Base-by-base conservation (phyloP, 1,284 basidiomycete genomes). In the Prillingera fragicola region DNA sequence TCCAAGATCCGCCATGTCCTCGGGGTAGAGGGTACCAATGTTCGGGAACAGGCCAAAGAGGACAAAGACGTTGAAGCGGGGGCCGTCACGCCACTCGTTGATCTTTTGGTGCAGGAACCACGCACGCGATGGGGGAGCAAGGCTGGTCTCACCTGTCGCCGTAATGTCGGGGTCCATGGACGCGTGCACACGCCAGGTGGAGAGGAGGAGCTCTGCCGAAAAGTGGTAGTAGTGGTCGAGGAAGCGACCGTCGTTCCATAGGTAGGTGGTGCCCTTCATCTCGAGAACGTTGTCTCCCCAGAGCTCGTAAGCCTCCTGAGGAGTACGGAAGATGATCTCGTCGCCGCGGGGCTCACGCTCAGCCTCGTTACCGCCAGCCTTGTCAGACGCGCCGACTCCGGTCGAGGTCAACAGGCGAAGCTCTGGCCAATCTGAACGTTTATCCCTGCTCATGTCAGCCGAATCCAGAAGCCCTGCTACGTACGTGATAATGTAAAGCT, bases 211-310 rank as follows among this genome's bases (percentile, higher is more conserved):
- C 62, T 88, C 85, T 1, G 82, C 85, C 26, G 82, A 83, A 52
- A 86, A 81, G 69, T 88, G 85, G 67, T 87, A 88, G 65, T 86
- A 87, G 63, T 88, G 85, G 43, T 77, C 74, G 23, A 87, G 76
- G 73, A 87, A 72, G 43, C 69, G 67, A 7, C 68, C 70, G 47
- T 72, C 70, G 45, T 72, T 70, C 55, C 62, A 67, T 10, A 72
- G 46, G 61, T 65, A 72, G 8, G 84, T 84, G 61, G 80, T 82
- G 6, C 86, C 85, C 37, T 79, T 76, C 38, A 87, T 77, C 18
- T 77, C 74, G 73, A 77, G 81, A 15, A 86, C 76, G 74, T 79
- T 54, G 59, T 71, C 54, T 65, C 79, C 81, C 84, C 85, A 87
- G 8, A 76, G 70, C 31, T 60, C 60, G 37, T 67, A 67, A n/a